These are phyloP conservation scores for Ilex aquifolium DNA, from an alignment of 257 asterid genomes.

Conservation along the genomic window DNA sequence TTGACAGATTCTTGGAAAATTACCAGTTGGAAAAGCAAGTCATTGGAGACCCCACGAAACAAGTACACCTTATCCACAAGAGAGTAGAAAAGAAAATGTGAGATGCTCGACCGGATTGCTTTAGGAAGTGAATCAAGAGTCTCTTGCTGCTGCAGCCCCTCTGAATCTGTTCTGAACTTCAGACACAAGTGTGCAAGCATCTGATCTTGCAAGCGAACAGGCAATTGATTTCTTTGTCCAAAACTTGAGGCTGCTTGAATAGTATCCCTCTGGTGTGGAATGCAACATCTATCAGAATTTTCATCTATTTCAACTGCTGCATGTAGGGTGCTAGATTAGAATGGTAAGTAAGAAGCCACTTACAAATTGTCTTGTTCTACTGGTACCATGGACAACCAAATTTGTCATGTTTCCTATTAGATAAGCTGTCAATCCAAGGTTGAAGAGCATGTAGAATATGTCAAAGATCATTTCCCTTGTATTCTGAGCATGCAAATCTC, in stretches of 20 bases:
- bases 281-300: background rate
- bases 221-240: slow-evolving; percentile 37
- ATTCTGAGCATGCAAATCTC: slow-evolving; percentile 88
- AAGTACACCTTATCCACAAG: slow-evolving; percentile 30
- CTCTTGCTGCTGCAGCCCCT: slow-evolving; percentile 38
- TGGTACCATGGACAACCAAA: slow-evolving; percentile 87
- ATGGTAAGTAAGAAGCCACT: slow-evolving; percentile 26
- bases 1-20: background rate
- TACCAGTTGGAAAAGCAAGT: slow-evolving; percentile 39
- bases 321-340: background rate
- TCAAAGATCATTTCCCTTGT: slow-evolving; percentile 78
- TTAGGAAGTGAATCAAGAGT: slow-evolving; percentile 36
- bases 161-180: slow-evolving; percentile 36
- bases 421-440: slow-evolving; percentile 85
- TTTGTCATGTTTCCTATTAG: slow-evolving; percentile 97
- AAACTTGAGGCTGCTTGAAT: slow-evolving; percentile 39
- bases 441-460: slow-evolving; percentile 87
- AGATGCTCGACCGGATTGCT: slow-evolving; percentile 39
- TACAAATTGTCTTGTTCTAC: slow-evolving; percentile 81
- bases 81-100: slow-evolving; percentile 30
- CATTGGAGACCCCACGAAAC: slow-evolving; percentile 33
- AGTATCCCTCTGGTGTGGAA: slow-evolving; percentile 23
- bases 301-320: no score
- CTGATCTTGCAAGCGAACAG: slow-evolving; percentile 33
- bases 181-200: slow-evolving; percentile 43